phyloP scores from a whole-genome alignment of 345 rosid genomes.

The Arabidopsis thaliana region DNA sequence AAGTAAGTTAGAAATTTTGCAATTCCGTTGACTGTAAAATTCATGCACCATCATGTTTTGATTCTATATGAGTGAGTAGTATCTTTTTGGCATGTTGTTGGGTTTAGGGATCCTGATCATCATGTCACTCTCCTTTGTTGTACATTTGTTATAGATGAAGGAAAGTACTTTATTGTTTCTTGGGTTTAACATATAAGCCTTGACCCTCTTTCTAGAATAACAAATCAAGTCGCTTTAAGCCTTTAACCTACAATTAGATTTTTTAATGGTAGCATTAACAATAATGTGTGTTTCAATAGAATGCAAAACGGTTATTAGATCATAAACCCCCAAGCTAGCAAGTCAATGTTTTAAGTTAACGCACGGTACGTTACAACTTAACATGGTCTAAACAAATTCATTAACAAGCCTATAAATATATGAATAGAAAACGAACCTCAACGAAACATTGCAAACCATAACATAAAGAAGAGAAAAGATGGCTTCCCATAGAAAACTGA shows the following conservation, averaged over 20 bases:
- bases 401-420: not conserved
- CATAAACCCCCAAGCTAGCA: not conserved
- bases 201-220: not conserved
- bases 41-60: constrained; percentile 16
- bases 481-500: not conserved
- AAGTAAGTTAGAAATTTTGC: constrained; percentile 1
- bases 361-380: not conserved
- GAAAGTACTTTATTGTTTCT: constrained; percentile 2
- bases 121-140: not conserved
- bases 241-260: not conserved
- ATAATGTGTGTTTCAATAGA: not conserved
- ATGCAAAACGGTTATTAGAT: not conserved
- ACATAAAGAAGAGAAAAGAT: not conserved
- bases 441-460: not conserved
- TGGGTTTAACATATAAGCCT: not conserved
- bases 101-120: constrained; percentile 12
- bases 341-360: not conserved
- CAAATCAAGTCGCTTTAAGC: not conserved
- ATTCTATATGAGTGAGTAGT: not conserved
- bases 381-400: not conserved
- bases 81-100: not conserved
- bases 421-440: too few species aligned
- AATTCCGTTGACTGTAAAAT: not conserved
- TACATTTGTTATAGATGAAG: not conserved
- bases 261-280: not conserved